Evolutionary conservation across 768 basidiomycete genomes (phyloP).

Genomic region (Lactarius akahatsu): DNA sequence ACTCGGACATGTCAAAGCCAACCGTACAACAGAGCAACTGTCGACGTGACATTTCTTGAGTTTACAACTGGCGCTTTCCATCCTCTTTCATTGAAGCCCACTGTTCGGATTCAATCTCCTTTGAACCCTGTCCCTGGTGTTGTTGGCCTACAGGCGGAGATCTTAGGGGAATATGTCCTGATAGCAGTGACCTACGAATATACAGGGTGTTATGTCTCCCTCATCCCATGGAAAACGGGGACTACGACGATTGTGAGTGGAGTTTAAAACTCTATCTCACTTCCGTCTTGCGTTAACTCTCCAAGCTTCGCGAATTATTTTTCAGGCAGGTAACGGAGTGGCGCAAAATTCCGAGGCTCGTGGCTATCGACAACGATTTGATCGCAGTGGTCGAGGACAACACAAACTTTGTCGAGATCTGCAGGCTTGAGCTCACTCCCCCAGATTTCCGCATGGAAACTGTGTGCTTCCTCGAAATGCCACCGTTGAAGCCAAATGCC

Average conservation of each 20-base stretch:
- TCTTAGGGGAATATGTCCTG: slow-evolving; percentile 18
- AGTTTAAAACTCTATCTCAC: not conserved
- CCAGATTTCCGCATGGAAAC: slow-evolving; percentile 1
- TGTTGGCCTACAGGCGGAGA: slow-evolving; percentile 6
- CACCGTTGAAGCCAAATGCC: not conserved
- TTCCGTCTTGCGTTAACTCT: not conserved
- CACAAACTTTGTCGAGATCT: slow-evolving; percentile 14
- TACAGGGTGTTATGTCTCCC: slow-evolving; percentile 8
- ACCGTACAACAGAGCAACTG: not conserved
- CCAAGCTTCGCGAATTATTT: slow-evolving; percentile 12
- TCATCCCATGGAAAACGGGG: slow-evolving; percentile 22
- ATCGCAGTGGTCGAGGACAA: slow-evolving; percentile 11
- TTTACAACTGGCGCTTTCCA: slow-evolving; percentile 14
- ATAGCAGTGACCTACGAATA: slow-evolving; percentile 14
- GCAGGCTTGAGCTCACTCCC: slow-evolving; percentile 13
- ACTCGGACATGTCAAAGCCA: slow-evolving; percentile 3
- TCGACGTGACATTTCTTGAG: slow-evolving; percentile 6
- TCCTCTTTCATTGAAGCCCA: slow-evolving; percentile 15
- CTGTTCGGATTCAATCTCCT: slow-evolving; percentile 10
- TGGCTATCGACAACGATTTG: slow-evolving; percentile 10
- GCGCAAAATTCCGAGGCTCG: slow-evolving; percentile 14
- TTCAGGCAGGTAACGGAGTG: slow-evolving; percentile 1
- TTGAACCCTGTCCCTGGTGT: slow-evolving; percentile 3
- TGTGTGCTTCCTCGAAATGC: slow-evolving; percentile 14
- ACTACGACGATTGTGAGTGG: slow-evolving; percentile 8